Conservation (phyloP, 345 rosid genomes). For the Schrenkiella parvula region DNA sequence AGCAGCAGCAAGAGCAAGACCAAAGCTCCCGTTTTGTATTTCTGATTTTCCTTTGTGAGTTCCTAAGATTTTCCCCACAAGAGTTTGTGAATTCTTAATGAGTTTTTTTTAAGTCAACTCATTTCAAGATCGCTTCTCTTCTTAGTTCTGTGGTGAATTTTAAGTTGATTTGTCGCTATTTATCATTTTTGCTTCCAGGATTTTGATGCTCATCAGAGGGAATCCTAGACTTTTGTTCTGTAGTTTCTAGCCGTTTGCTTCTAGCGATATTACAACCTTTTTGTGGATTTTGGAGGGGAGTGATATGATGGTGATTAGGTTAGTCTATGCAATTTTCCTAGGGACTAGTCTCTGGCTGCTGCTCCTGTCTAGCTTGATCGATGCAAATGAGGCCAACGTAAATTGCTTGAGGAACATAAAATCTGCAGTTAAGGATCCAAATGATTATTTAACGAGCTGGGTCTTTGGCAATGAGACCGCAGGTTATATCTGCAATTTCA, state of each 20-base stretch:
- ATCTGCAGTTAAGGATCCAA: constrained; percentile 48
- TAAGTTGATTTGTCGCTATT: not conserved
- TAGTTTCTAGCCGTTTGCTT: not conserved
- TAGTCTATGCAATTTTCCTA: constrained; percentile 16
- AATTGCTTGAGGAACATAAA: constrained; percentile 45
- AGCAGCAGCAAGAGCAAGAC: not conserved
- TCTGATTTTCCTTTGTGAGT: not conserved
- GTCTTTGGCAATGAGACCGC: constrained; percentile 47
- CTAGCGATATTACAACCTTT: constrained; percentile 14
- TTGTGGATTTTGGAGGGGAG: constrained; percentile 11
- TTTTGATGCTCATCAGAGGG: constrained; percentile 15
- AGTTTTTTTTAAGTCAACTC: constrained; percentile 17
- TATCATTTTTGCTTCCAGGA: constrained; percentile 14
- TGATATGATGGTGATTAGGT: constrained; percentile 29
- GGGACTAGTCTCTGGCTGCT: constrained; percentile 36
- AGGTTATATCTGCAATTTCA: constrained; percentile 74
- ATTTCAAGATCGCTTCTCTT: not conserved
- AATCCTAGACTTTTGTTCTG: constrained; percentile 8
- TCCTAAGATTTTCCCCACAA: not conserved
- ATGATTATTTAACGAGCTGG: constrained; percentile 48
- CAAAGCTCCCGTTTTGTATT: not conserved
- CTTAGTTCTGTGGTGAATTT: not conserved
- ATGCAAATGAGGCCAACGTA: constrained; percentile 42
- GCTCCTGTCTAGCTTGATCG: constrained; percentile 36
- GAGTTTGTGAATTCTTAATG: not conserved